Evolutionary conservation across 2,329 filamentous ascomycete genomes (phyloP), one percentile per base, ranked within the genome.

Genomic region (Piedraia hortae): DNA sequence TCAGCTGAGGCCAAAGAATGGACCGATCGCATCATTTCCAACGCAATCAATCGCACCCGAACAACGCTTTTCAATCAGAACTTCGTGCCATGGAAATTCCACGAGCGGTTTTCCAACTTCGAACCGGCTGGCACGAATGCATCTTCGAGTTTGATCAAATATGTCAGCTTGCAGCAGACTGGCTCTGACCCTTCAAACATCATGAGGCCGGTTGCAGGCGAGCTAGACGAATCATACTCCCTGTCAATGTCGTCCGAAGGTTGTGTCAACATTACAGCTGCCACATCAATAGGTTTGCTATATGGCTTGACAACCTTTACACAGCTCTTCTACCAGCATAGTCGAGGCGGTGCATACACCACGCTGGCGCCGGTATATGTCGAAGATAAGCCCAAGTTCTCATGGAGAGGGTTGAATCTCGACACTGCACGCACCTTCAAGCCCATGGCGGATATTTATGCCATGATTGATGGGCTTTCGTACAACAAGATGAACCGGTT

Each of bases 401-500:
- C 55, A 8, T 72, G 88, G 44, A 66, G 78, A 19, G 77, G 78
- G 7, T 45, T 89, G 23, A 67, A 85, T 34, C 50, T 89, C 34
- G 78, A 89, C 37, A 63, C 75, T 18, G 57, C 71, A 3, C 57
- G 78, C 26, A 68, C 65, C 36, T 85, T 57, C 47, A 73, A 69
- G 43, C 55, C 61, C 1, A 48, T 73, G 12, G 42, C 51, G 3
- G 61, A 72, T 34, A 66, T 89, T 32, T 55, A 66, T 36, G 62
- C 65, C 22, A 74, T 66, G 23, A 72, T 90, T 31, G 72, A 88
- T 37, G 70, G 64, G 18, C 49, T 69, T 2, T 52, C 70, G 1
- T 77, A 64, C 58, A 75, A 67, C 50, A 85, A 88, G 50, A 59
- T 85, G 53, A 85, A 85, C 46, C 56, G 65, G 4, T 54, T 88